Evolutionary conservation across 164 flowering plant genomes (phyloP).

Genomic region (Piper longum): DNA sequence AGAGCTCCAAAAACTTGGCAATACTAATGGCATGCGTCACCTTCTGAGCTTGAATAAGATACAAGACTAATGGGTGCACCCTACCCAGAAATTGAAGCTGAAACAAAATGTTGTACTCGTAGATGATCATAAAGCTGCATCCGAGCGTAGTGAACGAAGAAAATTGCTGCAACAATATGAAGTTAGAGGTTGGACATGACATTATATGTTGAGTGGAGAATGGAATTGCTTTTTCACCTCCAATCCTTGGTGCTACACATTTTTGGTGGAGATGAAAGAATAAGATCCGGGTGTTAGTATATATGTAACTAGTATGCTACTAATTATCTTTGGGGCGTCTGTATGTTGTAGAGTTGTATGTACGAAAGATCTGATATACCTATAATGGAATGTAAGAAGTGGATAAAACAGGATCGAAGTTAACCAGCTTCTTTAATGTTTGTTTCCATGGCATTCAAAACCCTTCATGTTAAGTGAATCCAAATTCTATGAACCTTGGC

Average conservation of each 20-base stretch:
- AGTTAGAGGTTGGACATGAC: neutral
- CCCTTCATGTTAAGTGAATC: too few species aligned
- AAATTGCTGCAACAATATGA: too few species aligned
- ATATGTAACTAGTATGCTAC: neutral
- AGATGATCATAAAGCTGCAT: too few species aligned
- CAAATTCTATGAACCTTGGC: too few species aligned
- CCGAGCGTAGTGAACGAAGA: too few species aligned
- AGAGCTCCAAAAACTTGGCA: conserved; percentile 40
- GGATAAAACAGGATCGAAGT: neutral
- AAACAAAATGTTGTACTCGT: too few species aligned
- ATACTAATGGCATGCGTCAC: conserved; percentile 17
- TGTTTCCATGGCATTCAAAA: too few species aligned
- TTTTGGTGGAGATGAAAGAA: neutral
- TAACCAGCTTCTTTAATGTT: too few species aligned
- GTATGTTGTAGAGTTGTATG: neutral
- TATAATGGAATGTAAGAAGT: neutral
- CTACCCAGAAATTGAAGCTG: too few species aligned
- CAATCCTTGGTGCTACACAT: neutral
- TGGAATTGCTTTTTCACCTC: neutral
- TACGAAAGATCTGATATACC: neutral
- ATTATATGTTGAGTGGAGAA: neutral
- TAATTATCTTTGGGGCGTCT: too few species aligned
- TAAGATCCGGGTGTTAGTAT: neutral
- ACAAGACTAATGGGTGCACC: too few species aligned
- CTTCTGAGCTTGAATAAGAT: conserved; percentile 17